Base-by-base conservation (phyloP, 257 asterid genomes). In the Gynochthodes officinalis region DNA sequence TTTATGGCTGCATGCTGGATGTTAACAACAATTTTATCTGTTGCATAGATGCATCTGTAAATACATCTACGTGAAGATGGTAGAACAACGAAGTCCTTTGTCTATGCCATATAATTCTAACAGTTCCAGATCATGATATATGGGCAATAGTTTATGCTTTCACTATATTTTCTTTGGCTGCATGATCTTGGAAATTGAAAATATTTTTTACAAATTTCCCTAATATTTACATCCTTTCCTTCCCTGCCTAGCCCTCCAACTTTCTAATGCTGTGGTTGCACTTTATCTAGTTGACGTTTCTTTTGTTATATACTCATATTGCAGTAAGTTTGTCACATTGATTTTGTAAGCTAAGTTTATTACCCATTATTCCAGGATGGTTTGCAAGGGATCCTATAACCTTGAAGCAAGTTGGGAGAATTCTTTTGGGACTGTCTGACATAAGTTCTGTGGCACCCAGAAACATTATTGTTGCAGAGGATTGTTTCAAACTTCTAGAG, bases 331-430 rank as follows among this genome's bases (percentile, higher is more conserved):
- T 42, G 54, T 42, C 15, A 18, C 39, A 42, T 19, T 64, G 58
- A 39, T 39, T 49, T 19, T 27, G 25, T 30, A 16, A 25, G 32
- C 16, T 42, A n/a, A n/a, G n/a, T n/a, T n/a, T n/a, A n/a, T n/a
- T n/a, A n/a, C n/a, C n/a, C n/a, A n/a, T n/a, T n/a, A 21, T 67
- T 69, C 53, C 87, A 92, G 96, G 98, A 50, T 93, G 96, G 98
- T 89, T 93, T 82, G 98, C 94, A 1, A 85, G 93, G 82, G 94
- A 89, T 81, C 87, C 94, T 32, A 25, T 59, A 50, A 77, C 82
- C 44, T 86, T 93, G 90, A 93, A 82, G 80, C 83, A 72, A 67
- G 96, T 90, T 32, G 98, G 97, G 33, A 80, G 82, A 65, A 55
- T 91, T 72, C 81, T 93, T 71, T 53, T 90, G 80, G 83, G 55